phyloP scores from a whole-genome alignment of 495 filamentous ascomycete species.

The Xylona heveae region DNA sequence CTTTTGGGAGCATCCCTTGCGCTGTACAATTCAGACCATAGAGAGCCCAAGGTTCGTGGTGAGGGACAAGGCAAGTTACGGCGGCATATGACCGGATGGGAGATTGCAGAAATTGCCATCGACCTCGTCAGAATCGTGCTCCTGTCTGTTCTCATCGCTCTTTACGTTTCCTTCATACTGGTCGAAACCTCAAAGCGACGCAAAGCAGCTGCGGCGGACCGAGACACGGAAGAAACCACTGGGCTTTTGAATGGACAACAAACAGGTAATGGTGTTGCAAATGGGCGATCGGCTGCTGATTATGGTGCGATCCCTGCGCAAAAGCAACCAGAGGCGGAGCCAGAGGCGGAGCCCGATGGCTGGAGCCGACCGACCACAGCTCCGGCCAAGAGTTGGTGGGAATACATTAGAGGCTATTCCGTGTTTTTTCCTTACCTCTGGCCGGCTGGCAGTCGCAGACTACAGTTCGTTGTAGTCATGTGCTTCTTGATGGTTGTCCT shows the following conservation, averaged over 20 bases:
- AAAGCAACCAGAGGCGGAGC: slow-evolving; percentile 13
- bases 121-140: slow-evolving; percentile 37
- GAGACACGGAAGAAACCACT: slow-evolving; percentile 28
- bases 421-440: slow-evolving; percentile 90
- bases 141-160: slow-evolving; percentile 30
- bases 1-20: slow-evolving; percentile 42
- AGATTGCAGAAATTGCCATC: slow-evolving; percentile 35
- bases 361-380: slow-evolving; percentile 48
- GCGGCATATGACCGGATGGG: slow-evolving; percentile 38
- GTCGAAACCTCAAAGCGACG: slow-evolving; percentile 12
- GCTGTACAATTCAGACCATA: slow-evolving; percentile 35
- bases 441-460: slow-evolving; percentile 50
- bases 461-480: slow-evolving; percentile 56
- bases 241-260: slow-evolving; percentile 19
- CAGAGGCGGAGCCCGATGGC: slow-evolving; percentile 19
- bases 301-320: slow-evolving; percentile 27
- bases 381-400: slow-evolving; percentile 61
- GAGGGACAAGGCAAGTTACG: slow-evolving; percentile 21
- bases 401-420: slow-evolving; percentile 72
- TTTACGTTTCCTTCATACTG: slow-evolving; percentile 35
- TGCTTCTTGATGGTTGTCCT: slow-evolving; percentile 59
- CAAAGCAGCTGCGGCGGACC: slow-evolving; percentile 6
- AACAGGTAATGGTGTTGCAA: slow-evolving; percentile 10
- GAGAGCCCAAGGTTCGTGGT: slow-evolving; percentile 27
- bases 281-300: slow-evolving; percentile 11